Evolutionary conservation across 306 rosid genomes (phyloP), one percentile per base, ranked within the genome.

Genomic region (Datisca glomerata): DNA sequence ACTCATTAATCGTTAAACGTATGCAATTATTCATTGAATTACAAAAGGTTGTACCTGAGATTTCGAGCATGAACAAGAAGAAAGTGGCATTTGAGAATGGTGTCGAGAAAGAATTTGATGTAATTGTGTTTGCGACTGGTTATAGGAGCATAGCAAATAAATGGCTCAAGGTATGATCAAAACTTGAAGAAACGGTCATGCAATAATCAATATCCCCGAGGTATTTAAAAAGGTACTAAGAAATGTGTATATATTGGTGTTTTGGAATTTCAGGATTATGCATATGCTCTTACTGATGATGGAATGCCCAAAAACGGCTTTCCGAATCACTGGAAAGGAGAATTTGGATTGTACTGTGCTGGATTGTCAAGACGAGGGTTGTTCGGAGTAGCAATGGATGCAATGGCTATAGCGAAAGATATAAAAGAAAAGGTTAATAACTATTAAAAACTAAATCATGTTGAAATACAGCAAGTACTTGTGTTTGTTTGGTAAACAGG

Each of bases 161-260:
- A 0, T 83, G 87, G 85, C 71, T 82, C 0, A 72, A 78, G 87
- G 94, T 72, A 53, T 34, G 17, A n/a, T n/a, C n/a, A n/a, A n/a
- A n/a, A n/a, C n/a, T n/a, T n/a, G n/a, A n/a, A n/a, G n/a, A n/a
- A n/a, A n/a, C n/a, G n/a, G n/a, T n/a, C n/a, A n/a, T n/a, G 31
- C 4, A 25, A 25, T 8, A 25, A 4, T 4, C 31, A 4, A 25
- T 25, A 25, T 25, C 8, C 8, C 8, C 8, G 31, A 8, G 31
- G 8, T 25, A 25, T 4, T 25, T 8, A 25, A 25, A 8, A 25
- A 25, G 31, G 6, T 25, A 25, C 31, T 25, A 25, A 15, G 8
- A 12, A 13, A 2, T 40, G 6, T 21, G 12, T 22, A 31, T 24
- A 21, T 8, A 76, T n/a, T n/a, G n/a, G n/a, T n/a, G n/a, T n/a